phyloP scores from a whole-genome alignment of 352 stramenopile species.

The Pythium scleroteichum region DNA sequence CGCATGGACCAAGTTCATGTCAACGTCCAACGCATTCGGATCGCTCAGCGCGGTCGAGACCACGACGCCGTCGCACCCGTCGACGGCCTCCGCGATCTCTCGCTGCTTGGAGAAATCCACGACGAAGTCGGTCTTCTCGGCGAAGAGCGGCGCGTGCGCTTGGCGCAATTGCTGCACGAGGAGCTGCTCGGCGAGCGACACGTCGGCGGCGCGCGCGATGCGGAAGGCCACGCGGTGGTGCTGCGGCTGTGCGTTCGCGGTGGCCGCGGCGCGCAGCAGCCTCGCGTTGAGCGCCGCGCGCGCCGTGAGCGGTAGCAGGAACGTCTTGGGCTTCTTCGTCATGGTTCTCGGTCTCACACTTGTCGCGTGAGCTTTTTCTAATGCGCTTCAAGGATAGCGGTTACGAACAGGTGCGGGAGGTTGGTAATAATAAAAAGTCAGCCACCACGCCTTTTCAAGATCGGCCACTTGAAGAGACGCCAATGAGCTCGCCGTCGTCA shows the following conservation, averaged over 20 bases:
- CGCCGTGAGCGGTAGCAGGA: slow-evolving; percentile 22
- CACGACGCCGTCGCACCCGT: slow-evolving; percentile 47
- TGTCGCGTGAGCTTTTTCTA: not conserved
- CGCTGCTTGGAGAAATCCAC: slow-evolving; percentile 45
- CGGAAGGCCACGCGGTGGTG: slow-evolving; percentile 23
- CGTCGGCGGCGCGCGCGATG: slow-evolving; percentile 20
- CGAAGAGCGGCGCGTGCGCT: slow-evolving; percentile 31
- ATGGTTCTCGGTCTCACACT: not conserved
- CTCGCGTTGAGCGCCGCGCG: slow-evolving; percentile 11
- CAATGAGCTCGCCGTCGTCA: slow-evolving; percentile 55
- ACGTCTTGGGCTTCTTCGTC: slow-evolving; percentile 11
- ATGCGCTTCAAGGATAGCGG: too few relatives aligned
- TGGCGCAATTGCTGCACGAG: slow-evolving; percentile 26
- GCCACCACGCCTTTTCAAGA: slow-evolving; percentile 4
- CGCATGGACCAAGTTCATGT: slow-evolving; percentile 29
- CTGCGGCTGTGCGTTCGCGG: not conserved
- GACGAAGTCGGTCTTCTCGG: slow-evolving; percentile 30
- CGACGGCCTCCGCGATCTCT: slow-evolving; percentile 46
- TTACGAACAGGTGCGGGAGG: too few relatives aligned
- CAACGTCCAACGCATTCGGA: slow-evolving; percentile 23
- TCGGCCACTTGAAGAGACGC: not conserved
- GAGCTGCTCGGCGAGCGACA: slow-evolving; percentile 5
- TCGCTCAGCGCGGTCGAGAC: slow-evolving; percentile 30
- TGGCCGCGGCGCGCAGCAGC: slow-evolving; percentile 13
- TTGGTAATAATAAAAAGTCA: not conserved